Percentiles rank a stretch among this genome's conserved stretches.
phyloP scores from a whole-genome alignment of 2,329 filamentous ascomycete genomes.

The Aspergillus fischeri region DNA sequence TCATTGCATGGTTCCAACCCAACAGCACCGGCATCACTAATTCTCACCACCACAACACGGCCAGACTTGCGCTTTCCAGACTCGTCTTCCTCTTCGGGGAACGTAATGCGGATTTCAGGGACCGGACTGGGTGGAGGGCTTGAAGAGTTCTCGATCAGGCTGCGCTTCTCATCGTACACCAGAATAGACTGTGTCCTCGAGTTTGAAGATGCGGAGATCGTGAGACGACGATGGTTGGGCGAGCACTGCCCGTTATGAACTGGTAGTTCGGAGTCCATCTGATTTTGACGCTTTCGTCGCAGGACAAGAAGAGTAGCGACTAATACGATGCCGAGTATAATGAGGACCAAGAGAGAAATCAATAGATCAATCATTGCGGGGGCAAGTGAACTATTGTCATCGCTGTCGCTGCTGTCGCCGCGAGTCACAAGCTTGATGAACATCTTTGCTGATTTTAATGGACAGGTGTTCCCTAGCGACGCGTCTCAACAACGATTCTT shows the following conservation, averaged over 20 bases:
- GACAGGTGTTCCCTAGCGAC: constrained; percentile 3
- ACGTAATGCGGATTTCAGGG: constrained; percentile 96
- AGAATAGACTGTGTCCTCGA: constrained; percentile 66
- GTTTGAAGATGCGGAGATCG: constrained; percentile 48
- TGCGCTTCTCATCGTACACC: constrained; percentile 74
- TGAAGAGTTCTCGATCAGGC: constrained; percentile 70
- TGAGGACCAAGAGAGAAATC: constrained; percentile 72
- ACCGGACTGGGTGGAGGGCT: constrained; percentile 78
- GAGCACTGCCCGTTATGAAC: constrained; percentile 60
- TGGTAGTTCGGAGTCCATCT: constrained; percentile 53
- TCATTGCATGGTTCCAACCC: constrained; percentile 80
- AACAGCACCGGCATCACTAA: constrained; percentile 79
- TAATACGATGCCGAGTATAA: constrained; percentile 67
- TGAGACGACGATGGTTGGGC: constrained; percentile 53
- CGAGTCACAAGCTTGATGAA: constrained; percentile 49
- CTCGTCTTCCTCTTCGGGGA: constrained; percentile 86
- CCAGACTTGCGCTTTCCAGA: constrained; percentile 74
- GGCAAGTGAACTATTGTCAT: constrained; percentile 49
- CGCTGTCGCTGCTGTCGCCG: constrained; percentile 39
- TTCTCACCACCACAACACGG: constrained; percentile 83
- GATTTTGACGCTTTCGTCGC: constrained; percentile 60
- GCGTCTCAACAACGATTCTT: neutral
- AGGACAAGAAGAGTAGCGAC: constrained; percentile 67
- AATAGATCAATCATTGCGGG: constrained; percentile 68
- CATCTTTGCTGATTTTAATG: constrained; percentile 17